phyloP scores from a whole-genome alignment of 805 yeast species.

The Saturnispora galanensis region DNA sequence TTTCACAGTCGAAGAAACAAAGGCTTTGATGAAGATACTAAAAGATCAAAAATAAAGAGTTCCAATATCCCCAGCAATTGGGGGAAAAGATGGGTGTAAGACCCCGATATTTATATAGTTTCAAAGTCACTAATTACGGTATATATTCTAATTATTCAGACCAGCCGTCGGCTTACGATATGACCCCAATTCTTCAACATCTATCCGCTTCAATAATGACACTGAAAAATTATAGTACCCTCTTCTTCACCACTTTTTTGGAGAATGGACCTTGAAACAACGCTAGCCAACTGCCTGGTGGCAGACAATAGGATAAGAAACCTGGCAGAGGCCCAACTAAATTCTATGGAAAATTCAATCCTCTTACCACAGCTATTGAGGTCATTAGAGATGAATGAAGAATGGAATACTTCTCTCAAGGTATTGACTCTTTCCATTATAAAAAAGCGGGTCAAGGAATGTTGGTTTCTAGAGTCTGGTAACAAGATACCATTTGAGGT shows the following conservation, averaged over 20 bases:
- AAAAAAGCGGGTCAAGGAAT: constrained; percentile 59
- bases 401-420: constrained; percentile 39
- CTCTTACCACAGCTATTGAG: constrained; percentile 1
- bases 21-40: constrained; percentile 6
- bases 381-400: constrained; percentile 31
- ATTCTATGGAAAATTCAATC: not conserved
- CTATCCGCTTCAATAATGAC: too few species aligned
- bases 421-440: constrained; percentile 74
- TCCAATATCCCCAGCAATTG: not conserved
- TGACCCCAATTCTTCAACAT: too few species aligned
- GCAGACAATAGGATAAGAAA: constrained; percentile 1
- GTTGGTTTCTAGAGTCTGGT: constrained; percentile 38
- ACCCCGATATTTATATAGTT: too few species aligned
- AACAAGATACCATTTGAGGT: too few species aligned
- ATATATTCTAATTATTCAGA: too few species aligned
- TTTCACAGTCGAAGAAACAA: constrained; percentile 7
- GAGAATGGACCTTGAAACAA: too few species aligned
- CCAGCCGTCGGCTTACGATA: too few species aligned
- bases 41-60: not conserved
- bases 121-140: too few species aligned
- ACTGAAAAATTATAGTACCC: too few species aligned
- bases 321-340: not conserved
- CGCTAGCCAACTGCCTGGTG: not conserved
- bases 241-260: too few species aligned
- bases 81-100: not conserved